These are phyloP conservation scores for Metroxylon sagu DNA, from an alignment of 176 grass and related monocot genomes.

Conservation along the genomic window DNA sequence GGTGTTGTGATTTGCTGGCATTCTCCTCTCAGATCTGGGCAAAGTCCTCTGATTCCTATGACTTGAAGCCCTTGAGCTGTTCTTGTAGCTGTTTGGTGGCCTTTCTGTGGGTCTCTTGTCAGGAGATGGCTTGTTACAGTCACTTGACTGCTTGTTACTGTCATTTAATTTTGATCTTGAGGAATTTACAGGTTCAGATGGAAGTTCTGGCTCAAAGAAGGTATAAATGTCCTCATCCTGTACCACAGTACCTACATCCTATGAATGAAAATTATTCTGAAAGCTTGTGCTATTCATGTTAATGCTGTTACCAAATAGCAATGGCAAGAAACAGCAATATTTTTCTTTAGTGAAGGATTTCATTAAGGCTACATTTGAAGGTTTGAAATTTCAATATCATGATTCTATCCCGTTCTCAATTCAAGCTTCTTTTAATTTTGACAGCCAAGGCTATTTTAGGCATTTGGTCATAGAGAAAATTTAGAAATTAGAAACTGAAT, in stretches of 20 bases:
- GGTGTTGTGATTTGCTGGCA: constrained; percentile 29
- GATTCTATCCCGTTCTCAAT: no score
- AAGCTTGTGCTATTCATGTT: no score
- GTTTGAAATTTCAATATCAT: no score
- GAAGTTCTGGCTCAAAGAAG: constrained; percentile 92
- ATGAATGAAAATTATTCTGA: no score
- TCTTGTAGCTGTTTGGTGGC: constrained; percentile 43
- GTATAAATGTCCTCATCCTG: constrained; percentile 99
- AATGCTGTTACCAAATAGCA: no score
- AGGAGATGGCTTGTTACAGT: constrained; percentile 18
- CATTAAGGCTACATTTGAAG: no score
- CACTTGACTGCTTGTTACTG: background rate
- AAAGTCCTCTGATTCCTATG: constrained; percentile 41
- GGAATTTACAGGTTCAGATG: constrained; percentile 46
- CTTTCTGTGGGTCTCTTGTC: constrained; percentile 45
- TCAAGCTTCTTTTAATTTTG: no score
- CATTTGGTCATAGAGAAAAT: no score
- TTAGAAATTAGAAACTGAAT: no score
- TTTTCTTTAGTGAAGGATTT: no score
- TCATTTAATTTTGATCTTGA: constrained; percentile 65
- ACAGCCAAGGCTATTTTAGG: no score
- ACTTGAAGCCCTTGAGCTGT: constrained; percentile 50
- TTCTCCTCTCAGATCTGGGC: constrained; percentile 33
- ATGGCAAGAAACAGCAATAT: background rate
- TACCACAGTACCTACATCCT: no score